These are phyloP conservation scores for Metschnikowia corniflorae DNA, from an alignment of 805 yeast genomes.

Conservation along the genomic window DNA sequence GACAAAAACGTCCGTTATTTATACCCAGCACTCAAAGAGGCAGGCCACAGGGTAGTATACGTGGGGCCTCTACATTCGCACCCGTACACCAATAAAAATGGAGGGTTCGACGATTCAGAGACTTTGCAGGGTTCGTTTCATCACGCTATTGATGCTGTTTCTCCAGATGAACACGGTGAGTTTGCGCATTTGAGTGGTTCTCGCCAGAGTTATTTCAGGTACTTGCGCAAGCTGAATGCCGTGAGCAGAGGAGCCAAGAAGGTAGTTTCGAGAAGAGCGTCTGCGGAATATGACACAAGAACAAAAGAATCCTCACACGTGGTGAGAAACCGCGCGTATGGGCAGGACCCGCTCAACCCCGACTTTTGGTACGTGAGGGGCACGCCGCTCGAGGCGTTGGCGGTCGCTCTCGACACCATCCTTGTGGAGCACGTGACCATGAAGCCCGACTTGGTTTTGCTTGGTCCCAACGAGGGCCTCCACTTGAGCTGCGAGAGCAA, in stretches of 20 bases:
- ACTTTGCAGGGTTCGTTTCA: slow-evolving; percentile 28
- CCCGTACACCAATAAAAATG: not conserved
- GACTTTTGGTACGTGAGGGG: slow-evolving; percentile 34
- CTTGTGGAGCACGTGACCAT: slow-evolving; percentile 24
- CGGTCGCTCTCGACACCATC: slow-evolving; percentile 25
- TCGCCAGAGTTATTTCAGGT: slow-evolving; percentile 26
- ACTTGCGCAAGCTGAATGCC: slow-evolving; percentile 15
- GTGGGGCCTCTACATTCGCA: slow-evolving; percentile 29
- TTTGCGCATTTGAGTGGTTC: slow-evolving; percentile 8
- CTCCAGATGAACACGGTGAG: slow-evolving; percentile 17
- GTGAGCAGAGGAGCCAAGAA: slow-evolving; percentile 21
- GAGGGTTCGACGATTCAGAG: not conserved
- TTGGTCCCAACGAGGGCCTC: slow-evolving; percentile 35
- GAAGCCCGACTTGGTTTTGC: slow-evolving; percentile 28
- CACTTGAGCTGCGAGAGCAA: not conserved
- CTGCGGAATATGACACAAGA: not conserved
- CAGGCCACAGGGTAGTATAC: slow-evolving; percentile 30
- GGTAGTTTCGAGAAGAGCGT: slow-evolving; percentile 12
- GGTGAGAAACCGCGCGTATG: slow-evolving; percentile 17
- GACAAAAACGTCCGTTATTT: slow-evolving; percentile 30
- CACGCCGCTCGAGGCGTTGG: slow-evolving; percentile 23
- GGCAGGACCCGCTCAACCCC: slow-evolving; percentile 34
- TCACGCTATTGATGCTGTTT: slow-evolving; percentile 23
- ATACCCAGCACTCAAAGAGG: slow-evolving; percentile 25
- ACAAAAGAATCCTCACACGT: not conserved